Evolutionary conservation across 2,329 filamentous ascomycete species (phyloP), one percentile per base, ranked within the genome.

Genomic region (Passalora sequoiae): DNA sequence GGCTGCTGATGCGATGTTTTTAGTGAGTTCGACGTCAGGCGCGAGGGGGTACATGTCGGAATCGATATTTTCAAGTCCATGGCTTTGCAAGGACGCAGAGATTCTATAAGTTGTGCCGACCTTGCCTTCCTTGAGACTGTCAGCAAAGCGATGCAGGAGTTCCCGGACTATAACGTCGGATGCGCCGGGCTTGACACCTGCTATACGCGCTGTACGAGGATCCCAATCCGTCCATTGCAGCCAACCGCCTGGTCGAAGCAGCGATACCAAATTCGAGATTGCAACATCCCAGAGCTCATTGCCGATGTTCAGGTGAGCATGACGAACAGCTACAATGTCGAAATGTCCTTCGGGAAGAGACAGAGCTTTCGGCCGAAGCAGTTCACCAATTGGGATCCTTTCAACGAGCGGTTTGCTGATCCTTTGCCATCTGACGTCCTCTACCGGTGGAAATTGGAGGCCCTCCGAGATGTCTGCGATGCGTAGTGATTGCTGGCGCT

Each of bases 191-290:
- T 44, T 50, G 4, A 49, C 47, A 7, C 44, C 51, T 10, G 51
- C 51, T 16, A 54, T 50, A 4, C 51, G 38, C 4, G 45, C 44
- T 13, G 51, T 52, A 22, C 48, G 40, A 3, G 49, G 51, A 27
- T 54, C 49, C 39, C 41, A 50, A 40, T 53, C 50, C 6, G 43
- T 38, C 47, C 47, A 50, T 35, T 53, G 50, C 4, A 53, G 27
- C 47, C 47, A 50, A 17, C 51, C 53, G 16, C 49, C 47, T 12
- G 53, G 53, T 16, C 45, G 42, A 3, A 56, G 43, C 4, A 56
- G 47, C 3, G 47, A 22, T 3, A 46, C 27, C 4, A 56, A 42
- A 15, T 45, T 47, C 4, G 43, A 13, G 6, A 48, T 25, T n/a
- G 46, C 44, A 3, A 22, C 8, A 6, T 45, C 29, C 49, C 51